Evolutionary conservation across 2,329 filamentous ascomycete genomes (phyloP).

Genomic region (Rutstroemia sydowiana): DNA sequence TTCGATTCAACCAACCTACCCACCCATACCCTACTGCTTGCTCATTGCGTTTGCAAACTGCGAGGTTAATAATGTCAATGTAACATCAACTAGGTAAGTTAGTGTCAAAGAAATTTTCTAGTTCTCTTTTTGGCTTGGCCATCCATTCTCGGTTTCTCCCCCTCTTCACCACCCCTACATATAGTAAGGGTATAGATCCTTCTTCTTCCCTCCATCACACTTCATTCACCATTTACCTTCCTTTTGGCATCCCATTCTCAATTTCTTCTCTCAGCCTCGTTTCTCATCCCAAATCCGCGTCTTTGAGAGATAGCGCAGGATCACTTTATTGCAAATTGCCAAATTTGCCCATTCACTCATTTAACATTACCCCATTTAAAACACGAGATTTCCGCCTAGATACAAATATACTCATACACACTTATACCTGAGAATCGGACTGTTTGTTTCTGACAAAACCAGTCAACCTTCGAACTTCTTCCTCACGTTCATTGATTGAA

Average conservation of each 20-base stretch:
- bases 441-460: neutral
- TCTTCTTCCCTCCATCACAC: slow-evolving; percentile 4
- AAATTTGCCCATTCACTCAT: slow-evolving; percentile 1
- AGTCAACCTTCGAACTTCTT: neutral
- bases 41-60: too few species aligned
- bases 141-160: neutral
- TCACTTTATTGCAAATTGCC: neutral
- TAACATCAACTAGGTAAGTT: too few species aligned
- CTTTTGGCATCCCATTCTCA: too few species aligned
- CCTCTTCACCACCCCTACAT: neutral
- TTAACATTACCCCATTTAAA: neutral
- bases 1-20: too few species aligned
- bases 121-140: too few species aligned
- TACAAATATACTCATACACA: neutral
- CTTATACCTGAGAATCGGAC: neutral
- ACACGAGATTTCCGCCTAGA: neutral
- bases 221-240: slow-evolving; percentile 1
- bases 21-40: too few species aligned
- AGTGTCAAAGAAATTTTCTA: too few species aligned
- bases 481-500: slow-evolving; percentile 22
- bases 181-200: neutral
- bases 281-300: slow-evolving; percentile 4
- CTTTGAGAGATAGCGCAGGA: slow-evolving; percentile 16
- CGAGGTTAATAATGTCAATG: too few species aligned
- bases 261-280: slow-evolving; percentile 1